Base-by-base conservation (phyloP, 225 moss, liverwort and hornwort genomes). In the Physcomitrellopsis africana region DNA sequence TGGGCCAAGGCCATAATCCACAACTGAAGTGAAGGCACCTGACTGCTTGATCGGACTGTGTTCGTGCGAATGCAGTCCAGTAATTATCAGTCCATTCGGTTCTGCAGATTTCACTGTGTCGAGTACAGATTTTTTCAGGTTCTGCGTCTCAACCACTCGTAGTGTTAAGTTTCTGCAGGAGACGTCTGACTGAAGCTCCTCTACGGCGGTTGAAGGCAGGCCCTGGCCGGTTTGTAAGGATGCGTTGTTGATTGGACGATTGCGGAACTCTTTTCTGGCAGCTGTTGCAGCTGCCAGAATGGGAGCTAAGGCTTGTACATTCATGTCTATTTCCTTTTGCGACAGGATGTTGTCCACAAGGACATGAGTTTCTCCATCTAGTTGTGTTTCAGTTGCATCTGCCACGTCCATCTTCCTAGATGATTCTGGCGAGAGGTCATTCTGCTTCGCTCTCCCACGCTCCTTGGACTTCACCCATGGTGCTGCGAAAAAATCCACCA, bases 281-380 rank as follows among this genome's bases (percentile, higher is more conserved):
- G 81, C 74, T 29, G 47, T 65, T 29, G 79, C 73, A 20, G 83
- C 23, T 37, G 27, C 73, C 16, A 74, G 48, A 16, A 89, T 54
- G 37, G 69, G 76, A n/a, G 63, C 81, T 17, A 89, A 63, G 23
- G 86, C 77, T 79, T 83, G 82, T 53, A 77, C 76, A 46, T 94
- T 86, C 73, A 82, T 26, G 14, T 62, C 76, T 59, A 65, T 89
- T 68, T 92, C 92, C 29, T 57, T 81, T 56, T 85, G 79, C 65
- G 32, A 60, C 37, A 76, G 73, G 17, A 82, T 16, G 17, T 81
- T 63, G 56, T 88, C 82, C 76, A 90, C 66, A 26, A 46, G 43
- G 55, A 89, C 64, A 46, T 41, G 68, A 12, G 64, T 59, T 72
- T 71, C 77, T 77, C 46, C 69, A 11, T 19, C 51, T 47, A 47